These are phyloP conservation scores for Penicillium sp. DNA, from an alignment of 2,329 filamentous ascomycete species.

Conservation along the genomic window DNA sequence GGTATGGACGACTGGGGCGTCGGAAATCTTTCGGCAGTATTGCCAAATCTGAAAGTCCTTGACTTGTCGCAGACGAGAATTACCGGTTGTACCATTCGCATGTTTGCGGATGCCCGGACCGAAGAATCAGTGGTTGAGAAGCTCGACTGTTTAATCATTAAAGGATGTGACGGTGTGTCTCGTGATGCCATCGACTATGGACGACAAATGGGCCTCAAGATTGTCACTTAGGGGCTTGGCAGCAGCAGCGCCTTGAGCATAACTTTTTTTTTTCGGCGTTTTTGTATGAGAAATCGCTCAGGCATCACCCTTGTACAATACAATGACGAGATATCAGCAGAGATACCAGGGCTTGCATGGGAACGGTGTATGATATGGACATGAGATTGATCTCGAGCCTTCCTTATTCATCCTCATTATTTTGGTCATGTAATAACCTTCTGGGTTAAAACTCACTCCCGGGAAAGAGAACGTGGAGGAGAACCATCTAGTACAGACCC, in stretches of 20 bases:
- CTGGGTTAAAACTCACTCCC: neutral
- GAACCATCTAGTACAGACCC: neutral
- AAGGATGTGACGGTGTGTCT: slow-evolving; percentile 30
- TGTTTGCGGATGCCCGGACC: slow-evolving; percentile 24
- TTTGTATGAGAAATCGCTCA: neutral
- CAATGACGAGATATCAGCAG: neutral
- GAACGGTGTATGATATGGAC: neutral
- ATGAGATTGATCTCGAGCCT: neutral
- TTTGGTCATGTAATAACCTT: neutral
- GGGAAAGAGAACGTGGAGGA: neutral
- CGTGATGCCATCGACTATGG: slow-evolving; percentile 35
- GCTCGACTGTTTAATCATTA: slow-evolving; percentile 27
- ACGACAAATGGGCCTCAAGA: slow-evolving; percentile 25
- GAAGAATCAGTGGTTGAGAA: slow-evolving; percentile 7
- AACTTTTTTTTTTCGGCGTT: neutral
- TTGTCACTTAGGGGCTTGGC: slow-evolving; percentile 15
- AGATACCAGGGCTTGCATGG: neutral
- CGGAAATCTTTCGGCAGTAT: slow-evolving; percentile 13
- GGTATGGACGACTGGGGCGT: slow-evolving; percentile 27
- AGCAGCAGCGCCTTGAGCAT: too few species aligned
- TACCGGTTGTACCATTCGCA: slow-evolving; percentile 34
- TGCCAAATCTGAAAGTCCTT: slow-evolving; percentile 31
- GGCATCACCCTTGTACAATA: neutral
- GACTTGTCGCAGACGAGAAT: slow-evolving; percentile 34
- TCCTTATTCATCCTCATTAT: too few species aligned